Evolutionary conservation across 257 asterid genomes (phyloP).

Genomic region (Primulina eburnea): DNA sequence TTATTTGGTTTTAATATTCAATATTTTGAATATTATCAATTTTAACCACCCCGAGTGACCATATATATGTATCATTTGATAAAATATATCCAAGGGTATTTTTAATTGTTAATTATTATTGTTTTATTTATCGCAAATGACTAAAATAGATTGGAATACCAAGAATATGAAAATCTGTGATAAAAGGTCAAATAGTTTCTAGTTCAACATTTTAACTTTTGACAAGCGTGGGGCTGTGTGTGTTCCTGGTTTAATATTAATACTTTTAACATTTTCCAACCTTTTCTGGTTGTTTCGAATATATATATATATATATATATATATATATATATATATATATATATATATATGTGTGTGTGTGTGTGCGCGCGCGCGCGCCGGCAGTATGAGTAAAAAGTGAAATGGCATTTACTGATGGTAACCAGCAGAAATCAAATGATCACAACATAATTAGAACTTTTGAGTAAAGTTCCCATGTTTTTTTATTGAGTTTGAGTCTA

Average conservation of each 20-base stretch:
- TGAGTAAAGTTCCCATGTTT: not conserved
- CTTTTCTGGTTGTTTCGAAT: not conserved
- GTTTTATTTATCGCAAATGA: too few relatives aligned
- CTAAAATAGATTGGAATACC: not conserved
- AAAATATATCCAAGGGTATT: not conserved
- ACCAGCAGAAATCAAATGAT: not conserved
- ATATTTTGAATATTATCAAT: too few relatives aligned
- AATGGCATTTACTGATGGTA: not conserved
- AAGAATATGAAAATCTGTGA: not conserved
- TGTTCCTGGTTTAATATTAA: not conserved
- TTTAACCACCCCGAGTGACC: not conserved
- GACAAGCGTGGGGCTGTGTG: not conserved
- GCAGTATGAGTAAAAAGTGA: not conserved
- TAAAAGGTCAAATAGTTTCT: not conserved
- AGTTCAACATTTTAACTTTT: not conserved
- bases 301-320: too few relatives aligned
- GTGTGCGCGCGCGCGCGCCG: too few relatives aligned
- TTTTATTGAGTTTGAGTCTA: not conserved
- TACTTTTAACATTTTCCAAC: not conserved
- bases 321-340: too few relatives aligned
- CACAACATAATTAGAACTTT: not conserved
- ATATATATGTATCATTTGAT: too few relatives aligned
- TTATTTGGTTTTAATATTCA: too few relatives aligned
- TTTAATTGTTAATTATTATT: too few relatives aligned
- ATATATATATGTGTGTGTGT: not conserved